Base-by-base conservation (phyloP, 1,284 basidiomycete genomes). In the Xerocomus amazonicus region DNA sequence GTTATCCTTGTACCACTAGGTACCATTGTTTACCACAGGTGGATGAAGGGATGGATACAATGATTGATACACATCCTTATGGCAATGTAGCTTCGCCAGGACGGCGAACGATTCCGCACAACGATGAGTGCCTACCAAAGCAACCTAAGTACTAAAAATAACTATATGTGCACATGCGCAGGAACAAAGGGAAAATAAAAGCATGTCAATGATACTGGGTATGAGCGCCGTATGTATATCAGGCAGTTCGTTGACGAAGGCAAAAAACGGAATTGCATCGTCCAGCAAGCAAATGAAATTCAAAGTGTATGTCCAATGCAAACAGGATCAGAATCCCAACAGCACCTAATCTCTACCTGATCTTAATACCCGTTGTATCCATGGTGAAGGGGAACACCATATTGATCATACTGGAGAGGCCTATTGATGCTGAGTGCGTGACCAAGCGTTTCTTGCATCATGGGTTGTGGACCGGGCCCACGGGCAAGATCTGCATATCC, bases 401-500 rank as follows among this genome's bases (percentile, higher is more conserved):
- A 74, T 47, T 67, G 67, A 56, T 82, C 79, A 58, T 83, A 81
- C 63, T 68, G 56, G 54, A 64, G 36, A 2, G 65, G 62, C 59
- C 43, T 64, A 58, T 51, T 70, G 56, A 74, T 52, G 68, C 73
- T 76, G 13, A 75, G 71, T 26, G 76, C 76, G 45, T 70, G 73
- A 40, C 61, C 56, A n/a, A 78, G 65, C 29, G 63, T 51, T 62
- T 87, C 77, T 43, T 79, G 73, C 82, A 85, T 85, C 58, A 73
- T 76, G 9, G 84, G 84, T 55, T 76, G 74, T 17, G 81, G 80
- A 66, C 71, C 75, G 17, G 73, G 69, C 39, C 80, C 85, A 56
- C 88, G 84, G 53, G 83, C 77, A 38, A 90, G 78, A 62, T 90
- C 86, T 39, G 87, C 88, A 61, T 90, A 90, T 29, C 85, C 87